Evolutionary conservation across 805 yeast genomes (phyloP).

Genomic region (Cyberlindnera mrakii): DNA sequence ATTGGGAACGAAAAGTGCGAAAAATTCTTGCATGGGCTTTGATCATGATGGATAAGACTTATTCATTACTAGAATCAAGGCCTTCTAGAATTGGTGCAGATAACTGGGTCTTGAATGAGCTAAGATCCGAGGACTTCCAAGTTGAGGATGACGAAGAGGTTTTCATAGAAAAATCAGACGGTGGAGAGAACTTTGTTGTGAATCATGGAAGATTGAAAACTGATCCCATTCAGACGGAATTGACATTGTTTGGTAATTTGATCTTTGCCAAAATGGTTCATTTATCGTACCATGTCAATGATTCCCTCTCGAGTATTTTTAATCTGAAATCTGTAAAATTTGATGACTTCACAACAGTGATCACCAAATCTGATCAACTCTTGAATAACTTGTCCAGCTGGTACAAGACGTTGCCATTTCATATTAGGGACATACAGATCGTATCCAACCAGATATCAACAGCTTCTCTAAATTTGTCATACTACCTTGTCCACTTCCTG

Average conservation of each 20-base stretch:
- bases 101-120: constrained; percentile 22
- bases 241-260: constrained; percentile 14
- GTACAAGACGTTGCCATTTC: constrained; percentile 18
- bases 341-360: constrained; percentile 19
- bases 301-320: constrained; percentile 17
- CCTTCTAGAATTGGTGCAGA: constrained; percentile 20
- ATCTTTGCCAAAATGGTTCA: constrained; percentile 23
- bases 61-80: constrained; percentile 23
- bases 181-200: constrained; percentile 9
- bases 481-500: constrained; percentile 17
- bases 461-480: constrained; percentile 20
- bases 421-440: constrained; percentile 10
- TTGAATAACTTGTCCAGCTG: constrained; percentile 16
- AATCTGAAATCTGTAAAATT: constrained; percentile 19
- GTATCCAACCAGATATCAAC: constrained; percentile 10
- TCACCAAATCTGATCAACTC: constrained; percentile 11
- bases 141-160: constrained; percentile 16
- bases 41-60: constrained; percentile 23
- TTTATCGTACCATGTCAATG: constrained; percentile 20
- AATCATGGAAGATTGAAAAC: constrained; percentile 7
- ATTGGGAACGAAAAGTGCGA: constrained; percentile 25
- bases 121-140: constrained; percentile 17
- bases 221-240: constrained; percentile 3
- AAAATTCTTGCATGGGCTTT: constrained; percentile 23
- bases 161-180: constrained; percentile 14